Conservation (phyloP, 1,139 yeast genomes). For the Barnettozyma hawaiiensis region DNA sequence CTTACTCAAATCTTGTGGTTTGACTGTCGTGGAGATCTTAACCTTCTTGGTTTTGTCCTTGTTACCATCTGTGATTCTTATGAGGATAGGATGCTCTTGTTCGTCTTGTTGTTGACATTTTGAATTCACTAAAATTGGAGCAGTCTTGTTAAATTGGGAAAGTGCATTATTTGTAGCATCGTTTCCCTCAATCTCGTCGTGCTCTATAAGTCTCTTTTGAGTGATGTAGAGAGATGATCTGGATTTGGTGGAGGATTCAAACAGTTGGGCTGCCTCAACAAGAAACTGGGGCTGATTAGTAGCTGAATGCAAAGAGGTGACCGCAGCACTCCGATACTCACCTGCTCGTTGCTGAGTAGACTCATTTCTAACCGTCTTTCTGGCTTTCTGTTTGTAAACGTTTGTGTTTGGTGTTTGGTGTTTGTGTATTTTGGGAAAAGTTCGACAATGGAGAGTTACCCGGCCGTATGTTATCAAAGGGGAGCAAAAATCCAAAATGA, state of each 20-base stretch:
- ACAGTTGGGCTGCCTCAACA: constrained; percentile 31
- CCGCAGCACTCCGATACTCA: constrained; percentile 5
- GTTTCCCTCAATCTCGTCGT: constrained; percentile 22
- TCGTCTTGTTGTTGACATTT: too few relatives aligned
- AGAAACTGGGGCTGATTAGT: constrained; percentile 30
- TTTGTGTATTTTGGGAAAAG: too few relatives aligned
- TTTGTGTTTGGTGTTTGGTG: too few relatives aligned
- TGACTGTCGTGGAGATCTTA: constrained; percentile 63
- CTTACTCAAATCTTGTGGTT: constrained; percentile 46
- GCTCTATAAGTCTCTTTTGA: constrained; percentile 33
- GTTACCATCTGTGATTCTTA: constrained; percentile 59
- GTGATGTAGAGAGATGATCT: constrained; percentile 40
- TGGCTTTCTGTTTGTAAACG: too few relatives aligned
- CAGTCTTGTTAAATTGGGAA: constrained; percentile 16
- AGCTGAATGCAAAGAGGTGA: background rate
- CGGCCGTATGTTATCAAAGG: background rate
- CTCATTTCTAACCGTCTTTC: constrained; percentile 16
- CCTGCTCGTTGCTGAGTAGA: constrained; percentile 20
- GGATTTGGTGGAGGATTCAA: constrained; percentile 31
- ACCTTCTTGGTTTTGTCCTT: constrained; percentile 39
- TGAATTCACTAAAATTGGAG: constrained; percentile 53
- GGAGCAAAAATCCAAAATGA: too few relatives aligned
- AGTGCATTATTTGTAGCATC: constrained; percentile 18
- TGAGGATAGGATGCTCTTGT: constrained; percentile 45
- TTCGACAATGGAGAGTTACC: background rate